These are phyloP conservation scores for Entomortierella lignicola DNA, from an alignment of 192 early-diverging fungal genomes.

Conservation along the genomic window DNA sequence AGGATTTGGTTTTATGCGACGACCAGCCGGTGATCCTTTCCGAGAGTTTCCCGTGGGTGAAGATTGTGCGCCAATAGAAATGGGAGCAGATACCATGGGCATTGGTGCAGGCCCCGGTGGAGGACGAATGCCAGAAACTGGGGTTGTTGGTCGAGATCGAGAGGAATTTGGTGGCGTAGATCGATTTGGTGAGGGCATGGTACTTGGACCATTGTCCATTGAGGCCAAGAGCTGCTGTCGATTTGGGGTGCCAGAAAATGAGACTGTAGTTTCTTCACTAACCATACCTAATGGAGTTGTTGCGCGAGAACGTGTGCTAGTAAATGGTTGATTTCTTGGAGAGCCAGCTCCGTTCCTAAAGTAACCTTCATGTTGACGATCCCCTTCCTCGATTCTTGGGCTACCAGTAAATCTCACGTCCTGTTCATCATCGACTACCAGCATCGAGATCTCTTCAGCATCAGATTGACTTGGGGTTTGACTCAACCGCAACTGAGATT, in stretches of 20 bases:
- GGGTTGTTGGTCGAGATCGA: slow-evolving; percentile 27
- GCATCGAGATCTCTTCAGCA: slow-evolving; percentile 2
- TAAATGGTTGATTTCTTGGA: not conserved
- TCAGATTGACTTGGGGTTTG: slow-evolving; percentile 24
- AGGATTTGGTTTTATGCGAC: slow-evolving; percentile 19
- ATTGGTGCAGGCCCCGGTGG: slow-evolving; percentile 19
- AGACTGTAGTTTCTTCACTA: slow-evolving; percentile 13
- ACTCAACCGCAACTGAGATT: slow-evolving; percentile 33
- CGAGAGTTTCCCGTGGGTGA: not conserved
- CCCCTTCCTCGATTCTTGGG: slow-evolving; percentile 9
- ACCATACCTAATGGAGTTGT: slow-evolving; percentile 24
- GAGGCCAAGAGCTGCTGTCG: slow-evolving; percentile 33
- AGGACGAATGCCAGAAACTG: slow-evolving; percentile 19
- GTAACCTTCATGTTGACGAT: slow-evolving; percentile 12
- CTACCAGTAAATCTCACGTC: not conserved
- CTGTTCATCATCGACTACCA: not conserved
- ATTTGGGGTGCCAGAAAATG: slow-evolving; percentile 4
- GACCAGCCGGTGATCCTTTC: slow-evolving; percentile 9
- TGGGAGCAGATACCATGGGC: slow-evolving; percentile 14
- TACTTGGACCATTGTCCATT: slow-evolving; percentile 10
- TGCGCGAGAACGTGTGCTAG: slow-evolving; percentile 8
- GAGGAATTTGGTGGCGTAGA: slow-evolving; percentile 1
- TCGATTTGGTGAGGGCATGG: slow-evolving; percentile 10
- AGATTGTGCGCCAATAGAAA: not conserved
- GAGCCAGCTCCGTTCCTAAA: not conserved